Percentiles rank a stretch among this genome's conserved stretches.
Evolutionary conservation across 2,329 filamentous ascomycete genomes (phyloP).

Genomic region (Escovopsis sp.): DNA sequence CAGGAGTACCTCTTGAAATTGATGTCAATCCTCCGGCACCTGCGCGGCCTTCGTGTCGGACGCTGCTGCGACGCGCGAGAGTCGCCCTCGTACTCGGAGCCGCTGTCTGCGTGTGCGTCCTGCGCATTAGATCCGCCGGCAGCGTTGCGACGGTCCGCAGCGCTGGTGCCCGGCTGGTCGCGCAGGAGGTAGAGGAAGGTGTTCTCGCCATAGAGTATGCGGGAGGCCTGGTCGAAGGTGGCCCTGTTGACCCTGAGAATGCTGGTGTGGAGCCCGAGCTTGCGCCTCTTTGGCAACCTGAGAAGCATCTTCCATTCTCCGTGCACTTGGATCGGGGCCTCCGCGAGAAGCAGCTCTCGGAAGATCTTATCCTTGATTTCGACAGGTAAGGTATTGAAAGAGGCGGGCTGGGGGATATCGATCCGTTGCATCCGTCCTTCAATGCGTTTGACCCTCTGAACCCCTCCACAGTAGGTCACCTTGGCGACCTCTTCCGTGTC

Average conservation of each 20-base stretch:
- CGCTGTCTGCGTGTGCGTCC: slow-evolving; percentile 3
- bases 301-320: slow-evolving; percentile 19
- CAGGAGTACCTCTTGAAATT: slow-evolving; percentile 20
- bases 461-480: background rate
- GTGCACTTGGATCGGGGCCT: slow-evolving; percentile 18
- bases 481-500: background rate
- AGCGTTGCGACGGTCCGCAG: slow-evolving; percentile 7
- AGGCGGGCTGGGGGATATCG: background rate
- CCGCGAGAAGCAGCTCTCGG: slow-evolving; percentile 15
- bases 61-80: background rate
- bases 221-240: slow-evolving; percentile 21
- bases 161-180: slow-evolving; percentile 16
- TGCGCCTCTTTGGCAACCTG: slow-evolving; percentile 8
- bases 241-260: slow-evolving; percentile 23
- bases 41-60: background rate
- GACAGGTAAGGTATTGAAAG: slow-evolving; percentile 10
- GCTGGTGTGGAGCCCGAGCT: slow-evolving; percentile 15
- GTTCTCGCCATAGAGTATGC: slow-evolving; percentile 32
- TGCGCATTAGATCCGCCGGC: background rate
- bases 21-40: slow-evolving; percentile 10
- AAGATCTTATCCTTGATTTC: slow-evolving; percentile 19
- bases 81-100: slow-evolving; percentile 8
- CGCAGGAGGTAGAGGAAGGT: slow-evolving; percentile 30
- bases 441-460: background rate
- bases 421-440: background rate